phyloP scores from a whole-genome alignment of 164 flowering plant genomes.

The Sextonia rubra region DNA sequence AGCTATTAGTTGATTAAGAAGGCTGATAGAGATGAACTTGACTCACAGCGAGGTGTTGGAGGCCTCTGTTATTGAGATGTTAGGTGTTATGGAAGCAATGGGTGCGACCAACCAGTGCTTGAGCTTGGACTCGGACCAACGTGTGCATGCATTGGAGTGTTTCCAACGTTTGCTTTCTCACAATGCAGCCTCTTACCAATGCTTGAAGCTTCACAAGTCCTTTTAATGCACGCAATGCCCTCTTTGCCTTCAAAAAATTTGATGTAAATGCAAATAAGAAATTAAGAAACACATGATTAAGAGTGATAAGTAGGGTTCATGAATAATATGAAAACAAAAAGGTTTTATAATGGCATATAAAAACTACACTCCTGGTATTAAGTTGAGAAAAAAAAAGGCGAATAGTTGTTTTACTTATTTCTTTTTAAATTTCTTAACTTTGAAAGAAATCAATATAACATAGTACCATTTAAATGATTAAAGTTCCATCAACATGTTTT shows the following conservation, averaged over 20 bases:
- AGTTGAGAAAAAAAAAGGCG: too few species aligned
- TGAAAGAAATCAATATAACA: too few species aligned
- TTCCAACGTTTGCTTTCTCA: conserved; percentile 69
- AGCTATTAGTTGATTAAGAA: too few species aligned
- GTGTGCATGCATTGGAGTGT: conserved; percentile 82
- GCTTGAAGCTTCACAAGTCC: conserved; percentile 93
- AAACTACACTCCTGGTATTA: too few species aligned
- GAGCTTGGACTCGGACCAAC: conserved; percentile 71
- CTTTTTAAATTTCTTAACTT: too few species aligned
- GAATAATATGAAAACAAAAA: too few species aligned
- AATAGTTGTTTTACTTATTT: too few species aligned
- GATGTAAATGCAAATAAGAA: background rate
- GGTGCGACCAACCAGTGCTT: conserved; percentile 57
- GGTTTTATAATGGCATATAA: too few species aligned
- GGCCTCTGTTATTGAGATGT: background rate
- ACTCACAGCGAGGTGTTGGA: conserved; percentile 5
- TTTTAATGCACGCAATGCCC: conserved; percentile 80
- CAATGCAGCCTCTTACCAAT: conserved; percentile 81
- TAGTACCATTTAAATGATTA: too few species aligned
- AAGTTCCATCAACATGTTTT: too few species aligned
- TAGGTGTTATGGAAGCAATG: background rate
- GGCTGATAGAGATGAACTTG: background rate
- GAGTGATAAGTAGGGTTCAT: too few species aligned
- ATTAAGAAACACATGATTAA: background rate
- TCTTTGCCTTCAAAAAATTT: conserved; percentile 56